Conservation (phyloP, 1,284 basidiomycete species). For the Phellinidium pouzarii region DNA sequence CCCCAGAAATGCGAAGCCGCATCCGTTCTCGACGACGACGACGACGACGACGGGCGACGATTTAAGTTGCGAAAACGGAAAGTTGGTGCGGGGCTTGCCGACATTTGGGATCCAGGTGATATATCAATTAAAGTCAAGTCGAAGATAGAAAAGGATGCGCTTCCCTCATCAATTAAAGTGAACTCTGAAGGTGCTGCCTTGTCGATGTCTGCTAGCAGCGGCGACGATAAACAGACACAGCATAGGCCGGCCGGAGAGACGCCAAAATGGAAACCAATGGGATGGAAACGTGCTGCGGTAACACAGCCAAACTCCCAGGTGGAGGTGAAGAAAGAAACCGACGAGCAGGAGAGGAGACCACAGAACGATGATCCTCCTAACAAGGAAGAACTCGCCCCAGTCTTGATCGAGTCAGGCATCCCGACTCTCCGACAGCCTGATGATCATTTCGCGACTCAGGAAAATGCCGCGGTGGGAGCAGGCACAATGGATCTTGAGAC, state of each 20-base stretch:
- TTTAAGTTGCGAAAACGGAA: slow-evolving; percentile 67
- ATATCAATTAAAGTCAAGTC: slow-evolving; percentile 57
- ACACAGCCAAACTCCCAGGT: slow-evolving; percentile 3
- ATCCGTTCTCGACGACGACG: slow-evolving; percentile 21
- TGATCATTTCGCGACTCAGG: not conserved
- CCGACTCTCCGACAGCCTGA: slow-evolving; percentile 8
- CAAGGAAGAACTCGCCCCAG: slow-evolving; percentile 20
- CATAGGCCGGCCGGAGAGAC: slow-evolving; percentile 19
- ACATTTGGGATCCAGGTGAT: slow-evolving; percentile 65
- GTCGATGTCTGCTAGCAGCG: not conserved
- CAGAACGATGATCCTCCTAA: slow-evolving; percentile 5
- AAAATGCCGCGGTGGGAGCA: not conserved
- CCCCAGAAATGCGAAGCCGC: slow-evolving; percentile 37
- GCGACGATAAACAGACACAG: not conserved
- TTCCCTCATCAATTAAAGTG: not conserved
- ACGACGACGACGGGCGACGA: slow-evolving; percentile 38
- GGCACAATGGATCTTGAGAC: slow-evolving; percentile 3
- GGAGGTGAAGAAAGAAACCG: slow-evolving; percentile 6
- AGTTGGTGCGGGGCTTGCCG: slow-evolving; percentile 47
- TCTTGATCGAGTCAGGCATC: slow-evolving; percentile 12
- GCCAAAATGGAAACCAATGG: slow-evolving; percentile 34
- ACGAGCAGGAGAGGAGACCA: not conserved
- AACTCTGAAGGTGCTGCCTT: not conserved
- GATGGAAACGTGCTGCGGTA: slow-evolving; percentile 27
- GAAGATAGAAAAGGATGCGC: slow-evolving; percentile 35